Conservation (phyloP, 2,329 filamentous ascomycete genomes). For the Aspergillus amoenus region DNA sequence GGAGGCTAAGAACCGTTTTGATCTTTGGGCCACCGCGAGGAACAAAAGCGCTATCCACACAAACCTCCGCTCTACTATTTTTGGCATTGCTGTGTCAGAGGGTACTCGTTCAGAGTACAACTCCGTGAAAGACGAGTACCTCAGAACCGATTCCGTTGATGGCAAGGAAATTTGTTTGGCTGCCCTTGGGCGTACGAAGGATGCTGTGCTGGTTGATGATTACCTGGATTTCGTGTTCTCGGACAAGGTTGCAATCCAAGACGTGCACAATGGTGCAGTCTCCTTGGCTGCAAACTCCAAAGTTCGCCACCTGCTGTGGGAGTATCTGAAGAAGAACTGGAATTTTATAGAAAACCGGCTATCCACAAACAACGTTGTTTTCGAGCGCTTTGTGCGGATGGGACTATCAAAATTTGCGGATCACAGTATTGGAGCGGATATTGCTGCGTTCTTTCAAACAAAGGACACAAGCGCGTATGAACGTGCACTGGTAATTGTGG, state of each 20-base stretch:
- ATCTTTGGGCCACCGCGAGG: slow-evolving; percentile 68
- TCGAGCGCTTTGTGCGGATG: slow-evolving; percentile 83
- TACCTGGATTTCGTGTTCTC: slow-evolving; percentile 76
- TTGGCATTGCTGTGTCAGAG: slow-evolving; percentile 73
- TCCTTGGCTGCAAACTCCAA: slow-evolving; percentile 71
- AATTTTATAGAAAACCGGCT: slow-evolving; percentile 68
- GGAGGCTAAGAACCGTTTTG: slow-evolving; percentile 77
- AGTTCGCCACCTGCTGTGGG: slow-evolving; percentile 75
- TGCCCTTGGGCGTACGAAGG: slow-evolving; percentile 72
- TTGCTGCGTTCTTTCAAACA: slow-evolving; percentile 77
- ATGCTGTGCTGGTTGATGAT: slow-evolving; percentile 65
- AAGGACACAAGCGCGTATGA: slow-evolving; percentile 87
- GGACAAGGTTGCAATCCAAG: slow-evolving; percentile 78
- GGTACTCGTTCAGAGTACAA: slow-evolving; percentile 69
- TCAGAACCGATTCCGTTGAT: slow-evolving; percentile 78
- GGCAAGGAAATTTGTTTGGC: slow-evolving; percentile 83
- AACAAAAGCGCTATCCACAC: slow-evolving; percentile 73
- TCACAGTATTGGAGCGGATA: slow-evolving; percentile 67
- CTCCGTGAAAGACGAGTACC: slow-evolving; percentile 81
- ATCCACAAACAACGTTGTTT: slow-evolving; percentile 76
- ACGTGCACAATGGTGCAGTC: slow-evolving; percentile 79
- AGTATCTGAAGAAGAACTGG: slow-evolving; percentile 85
- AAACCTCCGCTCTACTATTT: slow-evolving; percentile 76
- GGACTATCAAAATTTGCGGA: slow-evolving; percentile 78
- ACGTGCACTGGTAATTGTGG: slow-evolving; percentile 78